Conservation (phyloP, 305 asterid species). For the Fraxinus platypoda region DNA sequence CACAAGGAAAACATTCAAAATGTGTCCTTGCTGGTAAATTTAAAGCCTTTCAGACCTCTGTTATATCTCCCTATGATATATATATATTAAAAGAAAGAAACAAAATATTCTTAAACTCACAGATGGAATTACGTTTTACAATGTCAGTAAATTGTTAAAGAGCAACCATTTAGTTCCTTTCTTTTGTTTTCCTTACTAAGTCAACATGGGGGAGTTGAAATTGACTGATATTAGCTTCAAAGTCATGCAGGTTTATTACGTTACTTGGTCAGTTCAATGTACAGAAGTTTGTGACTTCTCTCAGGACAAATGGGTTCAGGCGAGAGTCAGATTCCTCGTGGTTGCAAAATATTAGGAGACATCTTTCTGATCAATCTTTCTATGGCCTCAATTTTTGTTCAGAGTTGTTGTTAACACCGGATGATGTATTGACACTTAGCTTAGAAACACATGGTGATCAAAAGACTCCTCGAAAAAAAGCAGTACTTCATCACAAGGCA, state of each 20-base stretch:
- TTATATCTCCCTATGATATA: not conserved
- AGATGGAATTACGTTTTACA: not conserved
- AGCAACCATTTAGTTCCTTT: not conserved
- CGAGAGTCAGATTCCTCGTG: conserved; percentile 37
- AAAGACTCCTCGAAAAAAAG: conserved; percentile 51
- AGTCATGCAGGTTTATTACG: conserved; percentile 52
- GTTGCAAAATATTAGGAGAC: conserved; percentile 40
- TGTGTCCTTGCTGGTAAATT: not conserved
- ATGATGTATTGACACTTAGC: conserved; percentile 50
- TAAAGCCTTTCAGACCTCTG: not conserved
- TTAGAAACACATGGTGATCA: conserved; percentile 44
- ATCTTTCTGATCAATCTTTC: conserved; percentile 47
- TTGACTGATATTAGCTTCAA: conserved; percentile 12
- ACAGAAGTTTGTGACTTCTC: conserved; percentile 51
- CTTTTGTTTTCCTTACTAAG: not conserved
- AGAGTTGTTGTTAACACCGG: conserved; percentile 60
- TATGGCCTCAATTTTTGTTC: conserved; percentile 63
- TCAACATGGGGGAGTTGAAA: not conserved
- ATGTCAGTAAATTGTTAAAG: not conserved
- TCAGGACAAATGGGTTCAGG: conserved; percentile 28
- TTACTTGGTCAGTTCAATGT: conserved; percentile 68
- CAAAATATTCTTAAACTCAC: not conserved
- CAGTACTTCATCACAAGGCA: conserved; percentile 83
- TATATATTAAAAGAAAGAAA: not conserved
- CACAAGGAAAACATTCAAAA: not conserved